phyloP scores from a whole-genome alignment of 805 yeast species.

The Candida coquimbonensis region DNA sequence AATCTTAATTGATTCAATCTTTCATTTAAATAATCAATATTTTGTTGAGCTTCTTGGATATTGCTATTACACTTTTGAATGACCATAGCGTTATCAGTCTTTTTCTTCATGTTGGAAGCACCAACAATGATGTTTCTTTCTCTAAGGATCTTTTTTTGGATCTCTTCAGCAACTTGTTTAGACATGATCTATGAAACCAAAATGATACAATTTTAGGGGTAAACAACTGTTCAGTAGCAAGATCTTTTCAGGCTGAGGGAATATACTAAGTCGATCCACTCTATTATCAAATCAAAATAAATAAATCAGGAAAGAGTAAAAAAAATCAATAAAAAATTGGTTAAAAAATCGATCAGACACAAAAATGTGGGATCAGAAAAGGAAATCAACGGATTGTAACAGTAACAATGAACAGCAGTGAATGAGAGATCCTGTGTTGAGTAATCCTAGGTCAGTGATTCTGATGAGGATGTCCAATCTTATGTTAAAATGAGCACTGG shows the following conservation, averaged over 20 bases:
- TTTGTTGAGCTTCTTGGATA: constrained; percentile 85
- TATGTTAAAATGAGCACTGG: too few relatives aligned
- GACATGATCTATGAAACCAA: constrained; percentile 15
- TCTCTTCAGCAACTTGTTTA: constrained; percentile 51
- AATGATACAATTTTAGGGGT: too few relatives aligned
- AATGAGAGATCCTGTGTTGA: not conserved
- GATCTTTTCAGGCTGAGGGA: too few relatives aligned
- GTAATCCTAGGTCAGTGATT: too few relatives aligned
- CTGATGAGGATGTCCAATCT: too few relatives aligned
- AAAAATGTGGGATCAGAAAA: constrained; percentile 4
- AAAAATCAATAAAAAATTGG: too few relatives aligned
- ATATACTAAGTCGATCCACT: too few relatives aligned
- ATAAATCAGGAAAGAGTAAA: too few relatives aligned
- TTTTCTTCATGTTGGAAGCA: constrained; percentile 71
- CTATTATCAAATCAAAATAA: too few relatives aligned
- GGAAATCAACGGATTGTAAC: not conserved
- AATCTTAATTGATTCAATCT: constrained; percentile 54
- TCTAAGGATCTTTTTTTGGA: constrained; percentile 77
- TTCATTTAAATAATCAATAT: constrained; percentile 81
- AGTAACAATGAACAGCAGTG: not conserved
- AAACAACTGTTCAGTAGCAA: too few relatives aligned
- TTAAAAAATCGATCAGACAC: constrained; percentile 2
- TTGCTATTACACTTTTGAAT: constrained; percentile 87
- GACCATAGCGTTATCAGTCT: constrained; percentile 72
- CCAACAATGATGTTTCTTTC: constrained; percentile 86